phyloP scores from a whole-genome alignment of 2,329 filamentous ascomycete species.

The Botrytis cinerea region DNA sequence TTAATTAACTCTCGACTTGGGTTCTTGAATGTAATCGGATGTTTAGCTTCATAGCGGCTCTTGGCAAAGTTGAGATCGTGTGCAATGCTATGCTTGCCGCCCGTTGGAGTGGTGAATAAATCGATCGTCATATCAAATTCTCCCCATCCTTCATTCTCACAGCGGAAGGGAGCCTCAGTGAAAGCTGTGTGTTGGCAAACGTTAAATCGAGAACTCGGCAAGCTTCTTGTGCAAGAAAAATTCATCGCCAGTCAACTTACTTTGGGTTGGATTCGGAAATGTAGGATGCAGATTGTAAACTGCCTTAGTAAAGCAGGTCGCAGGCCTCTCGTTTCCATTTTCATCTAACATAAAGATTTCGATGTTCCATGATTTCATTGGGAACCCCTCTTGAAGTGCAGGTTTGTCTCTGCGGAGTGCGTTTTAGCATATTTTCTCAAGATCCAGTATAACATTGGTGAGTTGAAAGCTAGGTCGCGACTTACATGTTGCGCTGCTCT shows the following conservation, averaged over 20 bases:
- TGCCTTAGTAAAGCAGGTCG: conserved; percentile 87
- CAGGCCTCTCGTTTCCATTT: conserved; percentile 78
- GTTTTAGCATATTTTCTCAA: conserved; percentile 24
- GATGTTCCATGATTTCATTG: conserved; percentile 91
- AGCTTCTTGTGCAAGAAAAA: conserved; percentile 1
- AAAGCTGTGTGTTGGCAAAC: conserved; percentile 56
- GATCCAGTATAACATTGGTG: neutral
- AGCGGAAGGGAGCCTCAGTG: conserved; percentile 82
- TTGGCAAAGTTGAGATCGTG: conserved; percentile 93
- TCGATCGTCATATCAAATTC: conserved; percentile 95
- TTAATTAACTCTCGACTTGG: conserved; percentile 83
- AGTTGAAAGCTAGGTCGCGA: conserved; percentile 45
- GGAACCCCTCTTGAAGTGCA: conserved; percentile 81
- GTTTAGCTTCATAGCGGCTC: conserved; percentile 78
- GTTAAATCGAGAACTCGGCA: conserved; percentile 10
- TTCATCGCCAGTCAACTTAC: conserved; percentile 53
- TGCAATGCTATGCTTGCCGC: conserved; percentile 71
- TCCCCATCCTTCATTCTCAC: conserved; percentile 95
- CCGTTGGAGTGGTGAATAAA: conserved; percentile 81
- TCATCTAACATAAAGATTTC: conserved; percentile 83
- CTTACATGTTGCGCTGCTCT: conserved; percentile 71
- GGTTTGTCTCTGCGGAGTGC: conserved; percentile 66
- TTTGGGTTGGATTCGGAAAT: conserved; percentile 83
- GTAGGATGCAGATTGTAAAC: conserved; percentile 92
- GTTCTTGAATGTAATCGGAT: conserved; percentile 86